A percentile compares a stretch with the other conserved stretches of the same genome.
These are phyloP conservation scores for Collybia sordida DNA, from an alignment of 768 basidiomycete genomes.

Conservation along the genomic window DNA sequence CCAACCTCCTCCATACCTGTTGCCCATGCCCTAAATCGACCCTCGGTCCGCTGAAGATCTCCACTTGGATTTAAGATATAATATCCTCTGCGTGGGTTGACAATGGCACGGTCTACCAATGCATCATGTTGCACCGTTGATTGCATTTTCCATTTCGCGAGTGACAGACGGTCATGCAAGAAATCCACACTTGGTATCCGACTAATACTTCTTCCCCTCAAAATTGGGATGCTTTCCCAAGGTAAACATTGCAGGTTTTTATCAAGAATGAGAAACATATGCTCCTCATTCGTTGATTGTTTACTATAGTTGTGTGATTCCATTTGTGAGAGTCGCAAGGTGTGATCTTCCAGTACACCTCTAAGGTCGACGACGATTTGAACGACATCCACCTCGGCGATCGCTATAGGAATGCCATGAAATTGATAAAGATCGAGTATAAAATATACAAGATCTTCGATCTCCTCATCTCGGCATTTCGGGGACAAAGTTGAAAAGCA, in stretches of 20 bases:
- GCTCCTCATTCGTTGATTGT: constrained; percentile 47
- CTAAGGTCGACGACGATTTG: constrained; percentile 89
- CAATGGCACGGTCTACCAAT: constrained; percentile 43
- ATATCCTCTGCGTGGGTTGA: constrained; percentile 72
- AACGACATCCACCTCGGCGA: constrained; percentile 89
- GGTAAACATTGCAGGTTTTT: constrained; percentile 87
- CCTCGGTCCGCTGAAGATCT: constrained; percentile 83
- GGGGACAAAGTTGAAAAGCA: constrained; percentile 85
- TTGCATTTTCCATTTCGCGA: constrained; percentile 46
- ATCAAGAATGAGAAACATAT: constrained; percentile 88
- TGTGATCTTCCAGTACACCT: constrained; percentile 70
- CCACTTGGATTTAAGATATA: constrained; percentile 93
- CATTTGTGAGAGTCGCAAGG: constrained; percentile 29
- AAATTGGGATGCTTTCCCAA: constrained; percentile 91
- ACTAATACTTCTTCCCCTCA: constrained; percentile 84
- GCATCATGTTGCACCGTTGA: constrained; percentile 14
- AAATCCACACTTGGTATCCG: constrained; percentile 92
- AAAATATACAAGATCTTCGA: constrained; percentile 94
- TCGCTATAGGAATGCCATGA: constrained; percentile 84
- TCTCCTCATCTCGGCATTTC: constrained; percentile 86
- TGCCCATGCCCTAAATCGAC: constrained; percentile 78
- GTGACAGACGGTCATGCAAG: constrained; percentile 76
- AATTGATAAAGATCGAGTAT: constrained; percentile 93
- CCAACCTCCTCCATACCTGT: constrained; percentile 67
- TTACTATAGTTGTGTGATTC: constrained; percentile 21